Evolutionary conservation across 1,139 yeast genomes (phyloP), one percentile per base, ranked within the genome.

Genomic region (Hanseniaspora gamundiae): DNA sequence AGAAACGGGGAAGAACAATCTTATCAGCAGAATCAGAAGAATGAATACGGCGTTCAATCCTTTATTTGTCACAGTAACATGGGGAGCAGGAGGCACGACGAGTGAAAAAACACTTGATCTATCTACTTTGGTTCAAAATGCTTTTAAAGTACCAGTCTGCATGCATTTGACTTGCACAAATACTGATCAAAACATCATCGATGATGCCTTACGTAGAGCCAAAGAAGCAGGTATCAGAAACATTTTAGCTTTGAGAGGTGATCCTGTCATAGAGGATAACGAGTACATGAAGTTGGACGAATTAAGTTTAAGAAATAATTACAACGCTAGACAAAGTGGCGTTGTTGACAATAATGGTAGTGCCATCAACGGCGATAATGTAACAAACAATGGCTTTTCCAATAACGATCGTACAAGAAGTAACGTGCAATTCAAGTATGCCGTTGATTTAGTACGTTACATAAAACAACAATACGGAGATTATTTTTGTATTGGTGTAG

Each of bases 71-170:
- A 85, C 95, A 2, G 82, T 93, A 10, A 93, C 99, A 0, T 91
- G 98, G 97, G 98, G 98, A 26, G 97, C 98, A 8, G 97, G 97
- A 35, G 98, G 98, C 2, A 79, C 94, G 2, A 87, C 97, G 4
- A 78, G 93, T 44, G 81, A 76, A 45, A 87, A 86, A 64, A 83
- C 96, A 0, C 65, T 91, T 48, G 93, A 84, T 42, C 68, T 91
- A 47, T 95, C 96, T 0, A 69, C 76, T 17, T 73, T 85, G 2
- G 82, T 94, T 55, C 86, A 82, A 55, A 69, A 74, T 42, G 84
- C 80, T 44, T 69, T 87, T 47, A 40, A 38, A 20, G 66, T 88
- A 24, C 85, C 95, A 11, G 86, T 95, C 0, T 88, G 95, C 49
- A 73, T 93, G 65, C 99, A 91, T 62, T 69, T 91, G 62, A 91